Evolutionary conservation across 768 basidiomycete genomes (phyloP), one percentile per base, ranked within the genome.

Genomic region (Mycena pura): DNA sequence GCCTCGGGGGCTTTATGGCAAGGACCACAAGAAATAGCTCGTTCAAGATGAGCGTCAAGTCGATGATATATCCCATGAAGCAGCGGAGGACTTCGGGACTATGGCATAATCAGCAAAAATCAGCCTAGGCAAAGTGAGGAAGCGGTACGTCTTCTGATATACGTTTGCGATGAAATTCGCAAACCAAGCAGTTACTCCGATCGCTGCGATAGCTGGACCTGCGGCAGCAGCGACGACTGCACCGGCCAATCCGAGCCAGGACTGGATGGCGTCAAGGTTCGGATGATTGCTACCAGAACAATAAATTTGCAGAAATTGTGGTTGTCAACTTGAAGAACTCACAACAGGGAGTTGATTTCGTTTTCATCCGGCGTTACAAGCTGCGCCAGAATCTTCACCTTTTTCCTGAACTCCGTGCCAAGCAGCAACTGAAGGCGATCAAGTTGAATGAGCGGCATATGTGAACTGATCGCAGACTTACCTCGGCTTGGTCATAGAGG

Each of bases 41-140:
- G 41, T 55, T 44, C 54, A 55, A 14, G 17, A 55, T 44, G 54
- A 55, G 54, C 7, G 43, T 55, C 13, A 54, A 27, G 52, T 54
- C 52, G 41, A 54, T 24, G 28, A 54, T 54, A 43, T 45, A 54
- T 13, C 41, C 54, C 54, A 55, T 46, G 54, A 55, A 43, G 24
- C 41, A 55, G n/a, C 54, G 54, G 41, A 55, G 54, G 2, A 19
- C 24, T 46, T 34, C 54, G 2, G 54, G 54, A 5, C 54, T 55
- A 13, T 36, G 24, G 11, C 43, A 29, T 32, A 4, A 17, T 55
- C 15, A 27, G 32, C 17, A n/a, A 13, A 19, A 21, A 24, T n/a
- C n/a, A n/a, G n/a, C n/a, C 6, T n/a, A 36, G n/a, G 6, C 19
- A 25, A 14, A 39, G 39, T 14, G 29, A 5, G 28, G 54, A 13